Evolutionary conservation across 225 moss, liverwort and hornwort genomes (phyloP).

Genomic region (Sphagnum contortum): DNA sequence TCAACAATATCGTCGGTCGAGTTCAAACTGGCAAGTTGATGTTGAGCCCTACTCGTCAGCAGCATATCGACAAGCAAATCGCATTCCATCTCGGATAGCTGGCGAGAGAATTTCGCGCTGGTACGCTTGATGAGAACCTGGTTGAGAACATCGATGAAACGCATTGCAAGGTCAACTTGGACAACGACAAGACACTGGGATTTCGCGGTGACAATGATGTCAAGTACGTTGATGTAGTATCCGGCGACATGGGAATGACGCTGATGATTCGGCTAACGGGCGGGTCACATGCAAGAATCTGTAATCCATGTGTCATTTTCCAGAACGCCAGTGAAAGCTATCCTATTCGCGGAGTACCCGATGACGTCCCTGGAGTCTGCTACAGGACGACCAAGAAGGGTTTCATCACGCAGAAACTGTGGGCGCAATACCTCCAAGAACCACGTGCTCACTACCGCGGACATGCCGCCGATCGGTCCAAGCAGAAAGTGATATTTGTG

Average conservation of each 20-base stretch:
- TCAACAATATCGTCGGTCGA: not conserved
- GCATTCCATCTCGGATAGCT: slow-evolving; percentile 7
- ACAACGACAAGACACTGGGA: slow-evolving; percentile 1
- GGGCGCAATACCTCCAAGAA: not conserved
- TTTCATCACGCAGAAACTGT: not conserved
- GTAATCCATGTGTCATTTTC: slow-evolving; percentile 2
- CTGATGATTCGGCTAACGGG: slow-evolving; percentile 5
- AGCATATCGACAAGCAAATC: not conserved
- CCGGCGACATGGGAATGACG: slow-evolving; percentile 1
- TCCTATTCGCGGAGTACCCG: not conserved
- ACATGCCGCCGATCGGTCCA: not conserved
- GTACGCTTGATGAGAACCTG: slow-evolving; percentile 6
- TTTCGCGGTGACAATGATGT: slow-evolving; percentile 3
- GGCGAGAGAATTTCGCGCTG: not conserved
- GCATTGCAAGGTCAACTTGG: slow-evolving; percentile 2
- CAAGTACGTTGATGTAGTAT: slow-evolving; percentile 12
- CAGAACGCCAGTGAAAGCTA: not conserved
- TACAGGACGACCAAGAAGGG: slow-evolving; percentile 2
- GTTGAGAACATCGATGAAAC: slow-evolving; percentile 8
- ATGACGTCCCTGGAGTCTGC: slow-evolving; percentile 2
- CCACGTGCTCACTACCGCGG: not conserved
- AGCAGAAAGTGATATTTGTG: not conserved
- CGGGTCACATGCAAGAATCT: not conserved
- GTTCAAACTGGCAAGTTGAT: slow-evolving; percentile 5
- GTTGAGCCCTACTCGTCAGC: slow-evolving; percentile 1